Conservation (phyloP, 768 basidiomycete species). For the Galerina sulciceps region DNA sequence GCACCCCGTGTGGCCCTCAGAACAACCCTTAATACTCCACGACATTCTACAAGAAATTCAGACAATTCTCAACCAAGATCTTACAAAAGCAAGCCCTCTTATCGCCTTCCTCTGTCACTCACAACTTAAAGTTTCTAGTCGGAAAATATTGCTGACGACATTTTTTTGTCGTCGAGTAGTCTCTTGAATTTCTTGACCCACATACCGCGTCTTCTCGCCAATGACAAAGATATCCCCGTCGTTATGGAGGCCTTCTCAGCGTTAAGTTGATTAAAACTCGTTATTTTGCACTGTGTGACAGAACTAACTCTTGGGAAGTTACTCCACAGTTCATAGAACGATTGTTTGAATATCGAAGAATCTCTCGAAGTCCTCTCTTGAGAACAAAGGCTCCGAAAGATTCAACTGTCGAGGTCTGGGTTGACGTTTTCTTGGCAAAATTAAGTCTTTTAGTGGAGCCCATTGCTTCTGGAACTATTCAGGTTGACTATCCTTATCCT, state of each 20-base stretch:
- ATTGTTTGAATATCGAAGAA: slow-evolving; percentile 58
- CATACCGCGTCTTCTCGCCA: not conserved
- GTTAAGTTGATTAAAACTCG: slow-evolving; percentile 1
- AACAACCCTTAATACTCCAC: not conserved
- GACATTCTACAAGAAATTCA: slow-evolving; percentile 6
- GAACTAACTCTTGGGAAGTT: slow-evolving; percentile 11
- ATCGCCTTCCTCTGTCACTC: not conserved
- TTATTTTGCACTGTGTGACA: not conserved
- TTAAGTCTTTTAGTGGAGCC: slow-evolving; percentile 42
- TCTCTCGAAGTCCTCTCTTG: slow-evolving; percentile 49
- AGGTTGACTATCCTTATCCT: not conserved
- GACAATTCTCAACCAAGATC: slow-evolving; percentile 4
- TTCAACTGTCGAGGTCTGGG: slow-evolving; percentile 60
- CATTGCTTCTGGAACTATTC: slow-evolving; percentile 16
- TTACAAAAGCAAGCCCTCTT: slow-evolving; percentile 1
- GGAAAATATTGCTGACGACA: not conserved
- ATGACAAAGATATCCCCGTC: not conserved
- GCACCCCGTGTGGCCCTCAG: not conserved
- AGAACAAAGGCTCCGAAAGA: not conserved
- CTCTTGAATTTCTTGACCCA: slow-evolving; percentile 15
- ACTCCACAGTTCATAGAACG: slow-evolving; percentile 13
- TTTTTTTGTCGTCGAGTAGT: slow-evolving; percentile 8
- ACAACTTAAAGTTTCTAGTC: not conserved
- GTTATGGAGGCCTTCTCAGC: slow-evolving; percentile 4
- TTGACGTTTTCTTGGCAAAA: slow-evolving; percentile 61